Evolutionary conservation across 805 yeast species (phyloP), one percentile per base, ranked within the genome.

Genomic region (Wickerhamomyces silvicola): DNA sequence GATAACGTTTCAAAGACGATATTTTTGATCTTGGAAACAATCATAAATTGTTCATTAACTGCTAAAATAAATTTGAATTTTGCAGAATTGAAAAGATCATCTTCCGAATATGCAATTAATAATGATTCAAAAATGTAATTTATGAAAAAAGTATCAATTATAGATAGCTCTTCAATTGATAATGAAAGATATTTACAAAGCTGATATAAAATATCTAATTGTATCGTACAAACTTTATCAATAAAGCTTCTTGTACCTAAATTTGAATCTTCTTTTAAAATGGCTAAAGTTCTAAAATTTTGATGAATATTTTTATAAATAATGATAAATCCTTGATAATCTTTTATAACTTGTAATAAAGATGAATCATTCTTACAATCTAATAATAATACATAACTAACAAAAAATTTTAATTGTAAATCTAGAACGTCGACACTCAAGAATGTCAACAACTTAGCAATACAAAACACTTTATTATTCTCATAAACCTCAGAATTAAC

Each of bases 21-120:
- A 45, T 77, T 72, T 27, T 52, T 52, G 17, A 62, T 42, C 6
- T 43, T 42, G 10, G 43, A 64, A 39, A 73, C 60, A 24, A 85
- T 80, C 79, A 88, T 75, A 56, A 75, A 88, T 56, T 88, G 96
- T 52, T 88, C 96, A 56, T 88, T 88, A 17, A 88, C 61, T 2
- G 86, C 78, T 24, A 88, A 60, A 10, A 88, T 55, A 11, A 84
- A 60, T 46, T 77, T 78, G 60, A 87, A 78, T 39, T 80, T 77
- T 24, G 83, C 72, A 39, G 74, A 75, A 48, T 77, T 80, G 40
- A 66, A 67, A 29, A 75, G 69, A 49, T 80, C 79, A 27, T 69
- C 73, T 8, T 68, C 68, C 14, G 65, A 61, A 2, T 64, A 54
- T 7, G 67, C 66, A 1, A 64, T 56, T n/a, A 65, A 52, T 14